phyloP scores from a whole-genome alignment of 2,329 filamentous ascomycete genomes.

The Fusarium nematophilum region DNA sequence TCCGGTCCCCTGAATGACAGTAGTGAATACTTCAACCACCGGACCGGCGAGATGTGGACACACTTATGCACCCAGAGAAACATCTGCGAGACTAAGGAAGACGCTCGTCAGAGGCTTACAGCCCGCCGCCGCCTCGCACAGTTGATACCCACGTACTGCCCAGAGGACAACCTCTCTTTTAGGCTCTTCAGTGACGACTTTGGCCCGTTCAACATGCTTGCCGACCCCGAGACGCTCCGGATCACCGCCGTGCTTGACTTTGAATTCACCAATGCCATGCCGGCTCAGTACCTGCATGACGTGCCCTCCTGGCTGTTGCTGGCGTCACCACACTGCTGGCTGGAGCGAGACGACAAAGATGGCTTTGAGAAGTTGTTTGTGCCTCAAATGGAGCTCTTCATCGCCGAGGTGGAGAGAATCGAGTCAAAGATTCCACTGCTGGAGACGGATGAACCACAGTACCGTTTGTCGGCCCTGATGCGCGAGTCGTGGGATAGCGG shows the following conservation, averaged over 20 bases:
- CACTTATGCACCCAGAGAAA: too few species aligned
- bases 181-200: slow-evolving; percentile 54
- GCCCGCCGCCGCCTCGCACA: too few species aligned
- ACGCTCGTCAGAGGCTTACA: too few species aligned
- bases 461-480: slow-evolving; percentile 43
- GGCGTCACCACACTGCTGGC: too few species aligned
- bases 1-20: slow-evolving; percentile 42
- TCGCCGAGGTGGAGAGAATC: slow-evolving; percentile 5
- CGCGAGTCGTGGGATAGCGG: slow-evolving; percentile 49
- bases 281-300: slow-evolving; percentile 41
- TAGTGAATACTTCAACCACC: too few species aligned
- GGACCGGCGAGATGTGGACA: slow-evolving; percentile 21
- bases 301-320: too few species aligned
- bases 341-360: too few species aligned
- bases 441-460: background rate
- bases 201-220: slow-evolving; percentile 53
- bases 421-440: background rate
- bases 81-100: slow-evolving; percentile 25
- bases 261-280: slow-evolving; percentile 54
- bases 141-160: too few species aligned
- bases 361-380: too few species aligned
- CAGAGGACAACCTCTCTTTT: slow-evolving; percentile 33
- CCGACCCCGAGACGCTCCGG: slow-evolving; percentile 47
- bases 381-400: too few species aligned
- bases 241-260: slow-evolving; percentile 53